A percentile compares a stretch with the other conserved stretches of the same genome.
Evolutionary conservation across 1,284 basidiomycete species (phyloP).

Genomic region (Stygiomarasmius scandens): DNA sequence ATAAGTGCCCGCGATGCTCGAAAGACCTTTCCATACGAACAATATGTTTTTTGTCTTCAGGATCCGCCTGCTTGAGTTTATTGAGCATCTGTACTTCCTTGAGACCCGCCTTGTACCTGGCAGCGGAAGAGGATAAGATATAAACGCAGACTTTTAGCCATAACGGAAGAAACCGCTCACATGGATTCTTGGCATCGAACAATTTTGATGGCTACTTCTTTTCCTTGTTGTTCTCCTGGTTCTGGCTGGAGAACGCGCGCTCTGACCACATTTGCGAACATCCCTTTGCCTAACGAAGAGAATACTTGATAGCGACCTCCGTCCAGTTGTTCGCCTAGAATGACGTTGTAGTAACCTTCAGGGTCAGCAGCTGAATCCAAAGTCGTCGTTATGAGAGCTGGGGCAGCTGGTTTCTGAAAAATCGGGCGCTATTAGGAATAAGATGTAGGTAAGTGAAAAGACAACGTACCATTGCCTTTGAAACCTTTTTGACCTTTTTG

Average conservation of each 20-base stretch:
- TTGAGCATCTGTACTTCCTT: slow-evolving; percentile 92
- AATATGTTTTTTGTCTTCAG: slow-evolving; percentile 95
- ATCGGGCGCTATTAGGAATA: neutral
- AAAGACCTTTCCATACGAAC: slow-evolving; percentile 92
- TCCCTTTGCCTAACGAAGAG: slow-evolving; percentile 93
- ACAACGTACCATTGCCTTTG: slow-evolving; percentile 51
- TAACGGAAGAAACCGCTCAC: slow-evolving; percentile 50
- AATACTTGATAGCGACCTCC: slow-evolving; percentile 93
- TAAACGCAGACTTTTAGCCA: too few species aligned
- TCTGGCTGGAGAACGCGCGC: slow-evolving; percentile 84
- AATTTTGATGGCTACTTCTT: slow-evolving; percentile 98
- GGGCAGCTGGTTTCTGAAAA: slow-evolving; percentile 53
- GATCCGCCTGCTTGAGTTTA: slow-evolving; percentile 86
- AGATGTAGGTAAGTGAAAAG: neutral
- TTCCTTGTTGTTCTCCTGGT: slow-evolving; percentile 55
- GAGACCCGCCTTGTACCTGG: slow-evolving; percentile 91
- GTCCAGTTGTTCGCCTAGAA: slow-evolving; percentile 94
- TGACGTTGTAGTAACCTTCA: slow-evolving; percentile 96
- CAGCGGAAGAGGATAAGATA: slow-evolving; percentile 10
- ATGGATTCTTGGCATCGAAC: slow-evolving; percentile 96
- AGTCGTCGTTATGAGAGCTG: slow-evolving; percentile 69
- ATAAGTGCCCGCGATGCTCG: slow-evolving; percentile 95
- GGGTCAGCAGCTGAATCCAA: slow-evolving; percentile 80
- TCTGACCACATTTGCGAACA: slow-evolving; percentile 97
- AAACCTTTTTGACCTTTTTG: slow-evolving; percentile 62